A percentile compares a stretch with the other conserved stretches of the same genome.
Conservation (phyloP, 176 grass and related monocot species). For the Oryza punctata region DNA sequence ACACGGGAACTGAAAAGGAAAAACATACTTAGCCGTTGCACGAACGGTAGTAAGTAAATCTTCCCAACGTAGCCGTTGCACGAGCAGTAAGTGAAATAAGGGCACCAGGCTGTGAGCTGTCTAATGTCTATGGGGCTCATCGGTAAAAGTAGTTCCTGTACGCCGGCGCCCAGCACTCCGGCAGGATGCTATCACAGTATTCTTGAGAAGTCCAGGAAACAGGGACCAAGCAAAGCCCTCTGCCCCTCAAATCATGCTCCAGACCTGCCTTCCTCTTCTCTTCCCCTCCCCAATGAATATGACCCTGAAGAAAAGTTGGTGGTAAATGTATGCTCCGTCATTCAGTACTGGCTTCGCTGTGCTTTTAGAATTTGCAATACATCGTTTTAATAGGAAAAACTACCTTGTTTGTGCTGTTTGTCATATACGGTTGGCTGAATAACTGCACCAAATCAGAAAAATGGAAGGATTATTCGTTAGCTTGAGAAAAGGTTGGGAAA, state of each 20-base stretch:
- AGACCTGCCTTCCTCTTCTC: constrained; percentile 35
- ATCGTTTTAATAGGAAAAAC: background rate
- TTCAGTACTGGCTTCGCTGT: background rate
- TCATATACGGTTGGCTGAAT: constrained; percentile 69
- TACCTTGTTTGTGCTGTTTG: constrained; percentile 54
- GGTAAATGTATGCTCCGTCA: background rate
- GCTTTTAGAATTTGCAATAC: background rate
- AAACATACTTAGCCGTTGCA: too few relatives aligned
- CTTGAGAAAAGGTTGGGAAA: constrained; percentile 6
- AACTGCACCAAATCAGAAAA: constrained; percentile 52
- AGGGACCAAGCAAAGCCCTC: constrained; percentile 71
- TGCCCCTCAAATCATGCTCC: constrained; percentile 56
- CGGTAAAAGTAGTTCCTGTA: constrained; percentile 53
- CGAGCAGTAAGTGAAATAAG: too few relatives aligned
- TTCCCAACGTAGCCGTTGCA: too few relatives aligned
- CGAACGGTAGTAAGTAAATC: too few relatives aligned
- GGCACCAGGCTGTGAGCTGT: background rate
- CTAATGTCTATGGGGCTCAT: constrained; percentile 28
- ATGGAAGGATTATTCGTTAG: background rate
- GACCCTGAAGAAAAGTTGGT: constrained; percentile 29
- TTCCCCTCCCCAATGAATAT: constrained; percentile 43
- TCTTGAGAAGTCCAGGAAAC: constrained; percentile 55
- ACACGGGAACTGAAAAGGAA: background rate
- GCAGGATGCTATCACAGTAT: constrained; percentile 42
- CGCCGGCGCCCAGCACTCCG: constrained; percentile 59